A percentile compares a stretch with the other conserved stretches of the same genome.
Evolutionary conservation across 257 asterid species (phyloP).

Genomic region (Gentiana straminea): DNA sequence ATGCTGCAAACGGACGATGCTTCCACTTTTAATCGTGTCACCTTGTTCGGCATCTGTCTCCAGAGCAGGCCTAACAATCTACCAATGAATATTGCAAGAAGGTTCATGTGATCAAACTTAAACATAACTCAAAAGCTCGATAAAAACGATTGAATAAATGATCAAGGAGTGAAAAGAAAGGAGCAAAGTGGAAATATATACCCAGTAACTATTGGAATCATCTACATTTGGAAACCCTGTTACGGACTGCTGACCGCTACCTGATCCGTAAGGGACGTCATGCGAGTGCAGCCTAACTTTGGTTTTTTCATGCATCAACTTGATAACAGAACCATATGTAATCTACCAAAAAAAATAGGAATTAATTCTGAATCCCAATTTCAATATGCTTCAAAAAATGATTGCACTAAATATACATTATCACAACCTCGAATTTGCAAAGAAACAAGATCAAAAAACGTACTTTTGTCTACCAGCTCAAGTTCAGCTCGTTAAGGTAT

Average conservation of each 20-base stretch:
- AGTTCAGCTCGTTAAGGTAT: too few relatives aligned
- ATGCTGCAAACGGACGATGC: slow-evolving; percentile 67
- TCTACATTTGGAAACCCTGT: slow-evolving; percentile 79
- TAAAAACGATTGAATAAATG: background rate
- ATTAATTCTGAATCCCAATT: too few relatives aligned
- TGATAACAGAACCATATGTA: slow-evolving; percentile 70
- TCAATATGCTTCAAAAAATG: too few relatives aligned
- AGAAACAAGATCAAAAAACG: too few relatives aligned
- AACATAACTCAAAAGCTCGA: background rate
- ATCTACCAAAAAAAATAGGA: slow-evolving; percentile 29
- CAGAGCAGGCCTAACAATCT: slow-evolving; percentile 61
- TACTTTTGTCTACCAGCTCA: too few relatives aligned
- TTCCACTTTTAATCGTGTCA: slow-evolving; percentile 64
- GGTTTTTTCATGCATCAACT: slow-evolving; percentile 86
- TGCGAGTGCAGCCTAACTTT: slow-evolving; percentile 77
- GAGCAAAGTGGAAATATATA: slow-evolving; percentile 23
- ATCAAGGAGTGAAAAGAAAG: background rate
- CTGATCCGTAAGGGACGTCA: slow-evolving; percentile 94
- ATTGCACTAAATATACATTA: too few relatives aligned
- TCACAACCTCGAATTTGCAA: too few relatives aligned
- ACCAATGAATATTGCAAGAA: slow-evolving; percentile 2
- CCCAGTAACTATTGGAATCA: slow-evolving; percentile 94
- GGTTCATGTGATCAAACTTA: background rate
- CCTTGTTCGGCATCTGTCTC: slow-evolving; percentile 82
- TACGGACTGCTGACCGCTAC: slow-evolving; percentile 92